These are phyloP conservation scores for Agaricus blazei DNA, from an alignment of 768 basidiomycete species.

Conservation along the genomic window DNA sequence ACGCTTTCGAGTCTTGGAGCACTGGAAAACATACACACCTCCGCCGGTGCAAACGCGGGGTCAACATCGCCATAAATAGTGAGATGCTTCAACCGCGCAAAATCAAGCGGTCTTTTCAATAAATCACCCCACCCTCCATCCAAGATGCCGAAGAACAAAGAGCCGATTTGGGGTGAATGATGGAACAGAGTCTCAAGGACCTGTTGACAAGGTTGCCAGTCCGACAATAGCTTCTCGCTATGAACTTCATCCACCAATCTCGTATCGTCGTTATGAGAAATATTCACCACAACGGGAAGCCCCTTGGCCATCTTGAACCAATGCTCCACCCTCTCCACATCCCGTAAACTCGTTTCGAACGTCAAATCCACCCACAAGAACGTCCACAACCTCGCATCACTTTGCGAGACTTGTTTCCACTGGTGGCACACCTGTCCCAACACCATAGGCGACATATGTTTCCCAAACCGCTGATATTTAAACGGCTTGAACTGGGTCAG, in stretches of 20 bases:
- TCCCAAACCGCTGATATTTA: slow-evolving; percentile 10
- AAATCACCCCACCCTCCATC: slow-evolving; percentile 10
- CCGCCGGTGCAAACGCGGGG: slow-evolving; percentile 5
- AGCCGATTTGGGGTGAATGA: slow-evolving; percentile 1
- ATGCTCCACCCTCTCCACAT: slow-evolving; percentile 4
- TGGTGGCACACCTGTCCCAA: slow-evolving; percentile 9
- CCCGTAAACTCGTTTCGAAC: slow-evolving; percentile 5
- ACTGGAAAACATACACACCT: slow-evolving; percentile 4
- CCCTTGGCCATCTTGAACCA: slow-evolving; percentile 10
- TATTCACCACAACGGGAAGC: slow-evolving; percentile 5
- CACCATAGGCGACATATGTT: slow-evolving; percentile 4
- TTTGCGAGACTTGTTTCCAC: slow-evolving; percentile 3
- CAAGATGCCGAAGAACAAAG: slow-evolving; percentile 10
- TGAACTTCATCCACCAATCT: slow-evolving; percentile 10
- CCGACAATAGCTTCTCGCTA: slow-evolving; percentile 10
- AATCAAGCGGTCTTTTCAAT: slow-evolving; percentile 6
- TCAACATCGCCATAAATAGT: slow-evolving; percentile 7
- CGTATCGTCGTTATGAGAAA: slow-evolving; percentile 9
- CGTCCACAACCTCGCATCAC: slow-evolving; percentile 9
- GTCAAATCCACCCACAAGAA: slow-evolving; percentile 10
- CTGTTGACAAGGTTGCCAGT: slow-evolving; percentile 9
- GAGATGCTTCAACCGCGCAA: slow-evolving; percentile 2
- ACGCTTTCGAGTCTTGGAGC: slow-evolving; percentile 5
- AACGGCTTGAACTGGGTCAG: slow-evolving; percentile 8
- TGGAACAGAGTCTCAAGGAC: slow-evolving; percentile 4